Percentiles rank a stretch among this genome's conserved stretches.
phyloP scores from a whole-genome alignment of 73 alveolate genomes.

The Symbiodinium pilosum region DNA sequence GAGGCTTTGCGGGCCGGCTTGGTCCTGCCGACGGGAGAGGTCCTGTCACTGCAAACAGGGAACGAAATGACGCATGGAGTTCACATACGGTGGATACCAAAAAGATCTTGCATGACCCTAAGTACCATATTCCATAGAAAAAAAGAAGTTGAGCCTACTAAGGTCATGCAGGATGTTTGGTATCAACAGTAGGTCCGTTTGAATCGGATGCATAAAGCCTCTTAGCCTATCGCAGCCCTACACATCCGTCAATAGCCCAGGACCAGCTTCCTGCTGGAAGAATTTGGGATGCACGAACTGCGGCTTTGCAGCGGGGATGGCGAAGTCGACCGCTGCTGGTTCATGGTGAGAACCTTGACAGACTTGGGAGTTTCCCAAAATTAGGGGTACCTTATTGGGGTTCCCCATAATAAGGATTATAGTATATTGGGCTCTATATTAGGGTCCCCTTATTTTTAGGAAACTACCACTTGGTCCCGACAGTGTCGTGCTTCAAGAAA shows the following conservation, averaged over 20 bases:
- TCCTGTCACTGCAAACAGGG: slow-evolving; percentile 23
- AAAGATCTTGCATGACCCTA: too few relatives aligned
- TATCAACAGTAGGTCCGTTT: background rate
- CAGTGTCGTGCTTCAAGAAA: too few relatives aligned
- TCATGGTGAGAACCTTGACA: slow-evolving; percentile 84
- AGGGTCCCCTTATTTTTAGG: too few relatives aligned
- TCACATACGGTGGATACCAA: too few relatives aligned
- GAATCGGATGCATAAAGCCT: background rate
- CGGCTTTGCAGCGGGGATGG: slow-evolving; percentile 31
- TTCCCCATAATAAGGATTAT: background rate
- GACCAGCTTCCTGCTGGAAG: slow-evolving; percentile 62
- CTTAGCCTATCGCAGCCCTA: background rate
- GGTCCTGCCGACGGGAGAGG: slow-evolving; percentile 84
- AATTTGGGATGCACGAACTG: slow-evolving; percentile 90
- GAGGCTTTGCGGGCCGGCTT: slow-evolving; percentile 17
- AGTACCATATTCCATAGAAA: too few relatives aligned
- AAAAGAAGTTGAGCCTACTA: background rate
- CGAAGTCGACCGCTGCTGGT: slow-evolving; percentile 54
- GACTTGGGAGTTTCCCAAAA: background rate
- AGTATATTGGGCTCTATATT: too few relatives aligned
- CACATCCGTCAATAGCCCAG: background rate
- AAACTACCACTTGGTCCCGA: too few relatives aligned
- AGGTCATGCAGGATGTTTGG: too few relatives aligned
- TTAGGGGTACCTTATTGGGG: too few relatives aligned
- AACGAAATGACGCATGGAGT: slow-evolving; percentile 15